Evolutionary conservation across 306 rosid genomes (phyloP), one percentile per base, ranked within the genome.

Genomic region (Lathyrus sativus): DNA sequence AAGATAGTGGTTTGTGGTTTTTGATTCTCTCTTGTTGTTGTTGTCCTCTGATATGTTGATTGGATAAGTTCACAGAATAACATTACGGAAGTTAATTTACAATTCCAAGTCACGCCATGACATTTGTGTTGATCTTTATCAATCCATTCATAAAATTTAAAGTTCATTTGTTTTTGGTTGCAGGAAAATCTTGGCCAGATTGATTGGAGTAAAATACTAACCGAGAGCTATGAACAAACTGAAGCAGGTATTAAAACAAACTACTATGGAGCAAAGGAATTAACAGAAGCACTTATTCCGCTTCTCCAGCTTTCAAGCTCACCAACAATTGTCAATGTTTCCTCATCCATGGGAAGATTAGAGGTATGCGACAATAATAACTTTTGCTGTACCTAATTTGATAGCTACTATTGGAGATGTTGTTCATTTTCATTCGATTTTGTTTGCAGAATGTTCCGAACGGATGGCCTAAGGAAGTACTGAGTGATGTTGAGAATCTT

Each of bases 301-400:
- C 84, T 84, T 65, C 90, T 89, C 19, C 83, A 77, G 54, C 56
- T 77, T 29, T 89, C 96, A 8, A 71, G 26, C 15, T 82, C 92
- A 5, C 92, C 90, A 41, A 84, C 54, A 65, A 78, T 86, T 76
- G 87, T 89, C 11, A 84, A 74, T 59, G 83, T 86, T 73, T 71
- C 88, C 3, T 70, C 88, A 12, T 3, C 18, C 37, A 0, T 15
- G n/a, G 89, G 85, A n/a, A 51, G 0, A 17, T 7, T 56, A 19
- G 14, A 67, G 78, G 81, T 79, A 85, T 43, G 65, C 33, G 24
- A 39, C 12, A 13, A 50, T n/a, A 14, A 11, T 3, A 63, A 28
- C 49, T 39, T 54, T 10, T 58, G 11, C 6, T 3, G 0, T 35
- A 9, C 14, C 19, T 18, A 22, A 17, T 35, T 24, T 19, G 11